Evolutionary conservation across 1,284 basidiomycete genomes (phyloP).

Genomic region (Cryptococcus sp.): DNA sequence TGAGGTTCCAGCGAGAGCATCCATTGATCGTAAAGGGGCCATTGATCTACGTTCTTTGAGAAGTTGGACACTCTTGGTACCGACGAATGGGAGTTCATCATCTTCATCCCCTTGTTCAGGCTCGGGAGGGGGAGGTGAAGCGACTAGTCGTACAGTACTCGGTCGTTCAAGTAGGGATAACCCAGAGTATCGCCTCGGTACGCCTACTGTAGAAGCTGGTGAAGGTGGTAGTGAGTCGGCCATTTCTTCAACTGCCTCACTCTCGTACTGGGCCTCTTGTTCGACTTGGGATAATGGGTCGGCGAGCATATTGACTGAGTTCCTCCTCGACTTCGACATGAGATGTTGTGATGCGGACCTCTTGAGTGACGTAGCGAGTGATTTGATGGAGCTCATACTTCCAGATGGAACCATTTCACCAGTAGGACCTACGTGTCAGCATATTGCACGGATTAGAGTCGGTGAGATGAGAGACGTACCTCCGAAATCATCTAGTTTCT

Average conservation of each 20-base stretch:
- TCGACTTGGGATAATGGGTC: neutral
- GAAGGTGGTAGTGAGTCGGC: constrained; percentile 24
- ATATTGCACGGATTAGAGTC: too few relatives aligned
- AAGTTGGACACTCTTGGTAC: constrained; percentile 16
- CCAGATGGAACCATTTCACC: neutral
- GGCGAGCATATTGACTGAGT: constrained; percentile 6
- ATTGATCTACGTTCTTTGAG: constrained; percentile 35
- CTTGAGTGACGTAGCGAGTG: constrained; percentile 15
- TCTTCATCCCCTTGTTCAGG: constrained; percentile 5
- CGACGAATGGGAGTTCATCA: constrained; percentile 35
- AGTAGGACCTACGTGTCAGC: neutral
- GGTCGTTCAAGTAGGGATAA: constrained; percentile 30
- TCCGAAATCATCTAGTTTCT: constrained; percentile 30
- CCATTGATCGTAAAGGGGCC: constrained; percentile 19
- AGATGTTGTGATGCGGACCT: constrained; percentile 11
- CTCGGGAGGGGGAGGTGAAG: constrained; percentile 24
- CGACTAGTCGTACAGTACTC: constrained; percentile 36
- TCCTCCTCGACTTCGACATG: constrained; percentile 11
- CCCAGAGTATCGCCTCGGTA: constrained; percentile 32
- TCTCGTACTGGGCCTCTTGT: neutral
- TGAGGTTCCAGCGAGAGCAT: neutral
- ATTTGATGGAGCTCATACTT: constrained; percentile 6
- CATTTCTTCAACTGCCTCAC: constrained; percentile 12
- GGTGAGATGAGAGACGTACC: constrained; percentile 16
- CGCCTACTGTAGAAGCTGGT: constrained; percentile 41